Evolutionary conservation across 2,329 filamentous ascomycete genomes (phyloP), one percentile per base, ranked within the genome.

Genomic region (Aspergillus vadensis): DNA sequence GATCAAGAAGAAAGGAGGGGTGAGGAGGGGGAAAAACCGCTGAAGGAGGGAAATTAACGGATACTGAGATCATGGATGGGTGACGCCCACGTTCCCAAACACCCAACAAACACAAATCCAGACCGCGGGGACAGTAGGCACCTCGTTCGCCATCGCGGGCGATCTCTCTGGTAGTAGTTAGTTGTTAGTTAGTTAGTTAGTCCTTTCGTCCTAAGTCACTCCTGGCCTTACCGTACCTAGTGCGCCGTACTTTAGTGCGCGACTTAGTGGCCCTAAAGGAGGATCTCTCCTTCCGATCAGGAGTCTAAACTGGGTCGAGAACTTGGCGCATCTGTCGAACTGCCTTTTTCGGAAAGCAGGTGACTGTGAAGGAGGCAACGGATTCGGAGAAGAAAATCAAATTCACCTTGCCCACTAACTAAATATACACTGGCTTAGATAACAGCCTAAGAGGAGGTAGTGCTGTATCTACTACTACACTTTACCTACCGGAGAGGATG

Each of bases 271-370:
- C 39, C 17, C 53, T 47, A 47, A 36, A 19, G 36, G 39, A 47
- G 23, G 53, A 55, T 55, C 52, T n/a, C 36, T 38, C 51, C 51
- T 52, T 39, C 41, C 43, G 15, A 55, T n/a, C 52, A 39, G 23
- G 50, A 17, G 39, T n/a, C 61, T 65, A 63, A 58, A 55, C 58
- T 59, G n/a, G 41, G 19, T 57, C 39, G 17, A 53, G 51, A 30
- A 17, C 63, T 65, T 65, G 58, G 61, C 61, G 54, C 61, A 60
- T 54, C 47, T 55, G 39, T 61, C 57, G 61, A 59, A 55, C 41
- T 65, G 58, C 59, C 55, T 27, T 39, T 57, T 61, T 41, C 25
- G 59, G 57, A 19, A 56, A 49, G 36, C 41, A 44, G 41, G 57
- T 53, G 41, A 41, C 27, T 27, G 25, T 52, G 48, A 21, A 41